Conservation (phyloP, 202 grass and related monocot genomes). For the Brachypodium distachyon region DNA sequence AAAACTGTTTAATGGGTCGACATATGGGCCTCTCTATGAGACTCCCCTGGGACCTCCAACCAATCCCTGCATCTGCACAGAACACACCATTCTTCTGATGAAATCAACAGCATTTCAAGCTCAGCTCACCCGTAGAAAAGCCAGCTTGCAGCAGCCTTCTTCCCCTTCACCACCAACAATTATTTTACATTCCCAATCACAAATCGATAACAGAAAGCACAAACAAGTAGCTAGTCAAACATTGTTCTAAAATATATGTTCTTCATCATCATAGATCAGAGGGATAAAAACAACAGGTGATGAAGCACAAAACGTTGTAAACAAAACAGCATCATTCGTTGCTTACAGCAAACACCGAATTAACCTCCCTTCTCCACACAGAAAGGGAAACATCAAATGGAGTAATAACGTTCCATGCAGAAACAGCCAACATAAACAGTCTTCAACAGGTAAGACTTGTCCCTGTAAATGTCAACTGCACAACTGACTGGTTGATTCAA, state of each 20-base stretch:
- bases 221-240: too few species aligned
- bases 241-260: neutral
- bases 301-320: neutral
- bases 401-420: slow-evolving; percentile 12
- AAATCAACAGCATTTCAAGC: too few species aligned
- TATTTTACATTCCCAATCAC: too few species aligned
- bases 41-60: too few species aligned
- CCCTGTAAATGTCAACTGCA: slow-evolving; percentile 17
- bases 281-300: neutral
- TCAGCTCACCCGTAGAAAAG: too few species aligned
- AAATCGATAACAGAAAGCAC: neutral
- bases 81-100: too few species aligned
- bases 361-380: neutral
- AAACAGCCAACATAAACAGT: neutral
- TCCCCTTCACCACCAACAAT: neutral
- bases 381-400: neutral
- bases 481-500: slow-evolving; percentile 7
- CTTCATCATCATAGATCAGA: neutral
- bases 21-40: too few species aligned
- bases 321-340: neutral
- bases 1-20: too few species aligned
- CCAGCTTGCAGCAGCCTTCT: neutral
- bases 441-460: slow-evolving; percentile 18
- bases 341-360: neutral
- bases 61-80: too few species aligned